These are phyloP conservation scores for Ilex asprella DNA, from an alignment of 257 asterid species.

Conservation along the genomic window DNA sequence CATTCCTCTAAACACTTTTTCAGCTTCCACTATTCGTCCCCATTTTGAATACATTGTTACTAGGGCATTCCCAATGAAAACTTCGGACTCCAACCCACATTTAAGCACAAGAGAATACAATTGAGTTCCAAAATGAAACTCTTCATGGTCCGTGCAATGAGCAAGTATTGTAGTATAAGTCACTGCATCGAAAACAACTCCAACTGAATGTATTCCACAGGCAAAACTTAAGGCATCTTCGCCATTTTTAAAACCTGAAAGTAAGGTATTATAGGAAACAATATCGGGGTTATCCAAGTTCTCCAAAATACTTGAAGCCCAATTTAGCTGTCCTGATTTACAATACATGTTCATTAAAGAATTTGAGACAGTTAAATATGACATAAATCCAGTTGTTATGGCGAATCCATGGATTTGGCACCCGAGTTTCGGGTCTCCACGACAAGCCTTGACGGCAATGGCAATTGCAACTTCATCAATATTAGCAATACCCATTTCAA, in stretches of 20 bases:
- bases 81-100: slow-evolving; percentile 47
- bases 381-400: slow-evolving; percentile 34
- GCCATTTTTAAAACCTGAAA: slow-evolving; percentile 64
- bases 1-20: slow-evolving; percentile 51
- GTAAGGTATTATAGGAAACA: slow-evolving; percentile 68
- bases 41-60: slow-evolving; percentile 67
- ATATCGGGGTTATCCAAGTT: slow-evolving; percentile 53
- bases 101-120: slow-evolving; percentile 49
- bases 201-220: slow-evolving; percentile 44
- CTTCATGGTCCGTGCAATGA: slow-evolving; percentile 50
- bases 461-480: slow-evolving; percentile 64
- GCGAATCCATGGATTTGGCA: slow-evolving; percentile 63
- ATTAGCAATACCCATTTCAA: slow-evolving; percentile 40
- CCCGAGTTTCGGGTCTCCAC: slow-evolving; percentile 42
- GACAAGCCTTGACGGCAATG: slow-evolving; percentile 63
- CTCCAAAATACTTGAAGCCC: slow-evolving; percentile 45
- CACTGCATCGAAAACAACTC: slow-evolving; percentile 58
- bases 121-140: slow-evolving; percentile 51
- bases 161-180: slow-evolving; percentile 61
- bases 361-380: slow-evolving; percentile 50
- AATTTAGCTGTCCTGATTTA: slow-evolving; percentile 39
- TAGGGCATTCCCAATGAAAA: slow-evolving; percentile 70
- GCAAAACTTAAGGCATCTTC: slow-evolving; percentile 51
- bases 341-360: slow-evolving; percentile 80
- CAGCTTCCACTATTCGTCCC: slow-evolving; percentile 50